Conservation (phyloP, 129 eudicot species). For the Artemisia argyi region DNA sequence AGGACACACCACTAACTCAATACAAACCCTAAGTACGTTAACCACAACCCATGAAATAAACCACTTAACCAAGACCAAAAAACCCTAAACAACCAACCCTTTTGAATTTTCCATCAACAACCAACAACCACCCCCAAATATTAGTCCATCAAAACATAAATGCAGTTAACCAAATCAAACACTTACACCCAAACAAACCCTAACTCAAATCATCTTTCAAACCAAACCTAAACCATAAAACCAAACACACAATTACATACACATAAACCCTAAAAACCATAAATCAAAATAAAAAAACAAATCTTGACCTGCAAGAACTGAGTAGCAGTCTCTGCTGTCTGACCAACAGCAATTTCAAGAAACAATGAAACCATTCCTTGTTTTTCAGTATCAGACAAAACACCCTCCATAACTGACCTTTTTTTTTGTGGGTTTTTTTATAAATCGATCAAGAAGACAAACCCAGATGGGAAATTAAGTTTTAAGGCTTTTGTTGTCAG, state of each 20-base stretch:
- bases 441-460: constrained; percentile 2
- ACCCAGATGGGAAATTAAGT: not conserved
- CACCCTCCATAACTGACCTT: constrained; percentile 40
- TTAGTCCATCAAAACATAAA: not conserved
- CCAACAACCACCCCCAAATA: no score
- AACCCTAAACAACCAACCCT: no score
- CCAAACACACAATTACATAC: not conserved
- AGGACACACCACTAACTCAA: no score
- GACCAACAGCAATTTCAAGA: constrained; percentile 89
- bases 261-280: not conserved
- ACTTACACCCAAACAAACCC: not conserved
- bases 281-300: not conserved
- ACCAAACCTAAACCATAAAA: not conserved
- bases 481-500: no score
- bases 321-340: constrained; percentile 67
- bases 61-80: no score
- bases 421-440: not conserved
- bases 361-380: constrained; percentile 64
- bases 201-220: no score
- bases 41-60: no score
- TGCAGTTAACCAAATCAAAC: not conserved
- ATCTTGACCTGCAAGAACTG: constrained; percentile 78
- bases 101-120: no score
- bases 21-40: no score
- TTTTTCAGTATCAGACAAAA: constrained; percentile 46